A percentile compares a stretch with the other conserved stretches of the same genome.
Evolutionary conservation across 495 filamentous ascomycete species (phyloP).

Genomic region (Aspergillus conjunctus): DNA sequence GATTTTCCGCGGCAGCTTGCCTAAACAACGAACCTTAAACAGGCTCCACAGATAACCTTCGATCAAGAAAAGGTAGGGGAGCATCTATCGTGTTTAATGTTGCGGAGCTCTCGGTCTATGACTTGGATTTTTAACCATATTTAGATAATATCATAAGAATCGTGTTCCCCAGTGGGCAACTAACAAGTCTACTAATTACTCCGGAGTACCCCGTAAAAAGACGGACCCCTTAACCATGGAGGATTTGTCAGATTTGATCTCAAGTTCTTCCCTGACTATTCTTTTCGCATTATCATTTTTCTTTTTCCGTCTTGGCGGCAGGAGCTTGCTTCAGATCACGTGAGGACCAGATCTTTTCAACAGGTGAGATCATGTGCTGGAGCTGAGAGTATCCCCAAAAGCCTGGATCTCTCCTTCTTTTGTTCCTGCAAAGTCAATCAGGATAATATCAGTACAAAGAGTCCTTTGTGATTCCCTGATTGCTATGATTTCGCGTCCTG

Average conservation of each 20-base stretch:
- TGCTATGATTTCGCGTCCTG: no score
- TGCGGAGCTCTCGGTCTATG: conserved; percentile 31
- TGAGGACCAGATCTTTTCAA: conserved; percentile 15
- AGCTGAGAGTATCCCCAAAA: not conserved
- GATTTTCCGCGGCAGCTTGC: conserved; percentile 68
- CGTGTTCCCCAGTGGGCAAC: no score
- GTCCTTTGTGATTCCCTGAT: no score
- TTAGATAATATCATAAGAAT: conserved; percentile 9
- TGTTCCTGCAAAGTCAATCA: no score
- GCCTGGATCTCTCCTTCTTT: not conserved
- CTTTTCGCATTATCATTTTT: not conserved
- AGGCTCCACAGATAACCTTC: conserved; percentile 64
- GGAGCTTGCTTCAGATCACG: conserved; percentile 29
- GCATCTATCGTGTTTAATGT: conserved; percentile 14
- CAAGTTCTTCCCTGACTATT: no score
- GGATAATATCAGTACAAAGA: no score
- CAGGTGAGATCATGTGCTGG: not conserved
- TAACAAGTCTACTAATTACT: no score
- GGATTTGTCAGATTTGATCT: not conserved
- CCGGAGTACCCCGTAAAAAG: no score
- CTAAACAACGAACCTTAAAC: conserved; percentile 82
- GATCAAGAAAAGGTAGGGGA: conserved; percentile 39
- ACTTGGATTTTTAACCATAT: conserved; percentile 50
- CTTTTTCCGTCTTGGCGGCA: conserved; percentile 37
- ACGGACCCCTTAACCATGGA: not conserved